Base-by-base conservation (phyloP, 75 land plant species). In the Isoetes taiwanensis region DNA sequence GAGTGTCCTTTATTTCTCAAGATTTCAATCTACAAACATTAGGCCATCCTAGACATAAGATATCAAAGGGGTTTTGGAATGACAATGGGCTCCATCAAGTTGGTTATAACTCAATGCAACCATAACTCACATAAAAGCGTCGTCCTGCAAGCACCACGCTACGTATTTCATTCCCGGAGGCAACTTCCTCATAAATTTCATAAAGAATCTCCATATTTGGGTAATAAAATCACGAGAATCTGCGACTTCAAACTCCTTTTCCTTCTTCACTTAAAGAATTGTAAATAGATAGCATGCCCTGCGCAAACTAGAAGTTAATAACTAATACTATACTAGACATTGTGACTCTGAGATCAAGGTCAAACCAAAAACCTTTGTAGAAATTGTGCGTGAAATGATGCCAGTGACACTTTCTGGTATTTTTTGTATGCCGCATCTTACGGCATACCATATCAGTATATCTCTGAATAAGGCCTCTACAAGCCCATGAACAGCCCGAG, bases 171-270 rank as follows among this genome's bases (percentile, higher is more conserved):
- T 83, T 91, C 2, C 97, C 85, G 67, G 73, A 75, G 42, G 97
- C 87, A n/a, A 91, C 97, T 72, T 91, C 97, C 73, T 91, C 97
- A 60, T 91, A 91, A 53, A 90, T 85, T 64, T 91, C 97, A 60
- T 91, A 91, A 34, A 86, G 68, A 24, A 91, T 80, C 14, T 91
- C 97, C 97, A 91, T 91, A 50, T 81, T 76, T 19, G 97, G 97
- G 52, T 86, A 86, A 63, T 67, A 91, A 30, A 94, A 78, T 93
- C 88, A 21, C 94, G 85, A 62, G 94, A 83, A 52, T 83, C 86
- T 37, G 97, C 97, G 25, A 75, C 63, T 64, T 86, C 78, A 63
- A 91, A 91, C 34, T 86, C 89, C 64, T 78, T 80, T 91, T 11
- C 73, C 94, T 16, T 83, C 80, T 24, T 77, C 85, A 56, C 76